Evolutionary conservation across 2,329 filamentous ascomycete species (phyloP), one percentile per base, ranked within the genome.

Genomic region (Calycina marina): DNA sequence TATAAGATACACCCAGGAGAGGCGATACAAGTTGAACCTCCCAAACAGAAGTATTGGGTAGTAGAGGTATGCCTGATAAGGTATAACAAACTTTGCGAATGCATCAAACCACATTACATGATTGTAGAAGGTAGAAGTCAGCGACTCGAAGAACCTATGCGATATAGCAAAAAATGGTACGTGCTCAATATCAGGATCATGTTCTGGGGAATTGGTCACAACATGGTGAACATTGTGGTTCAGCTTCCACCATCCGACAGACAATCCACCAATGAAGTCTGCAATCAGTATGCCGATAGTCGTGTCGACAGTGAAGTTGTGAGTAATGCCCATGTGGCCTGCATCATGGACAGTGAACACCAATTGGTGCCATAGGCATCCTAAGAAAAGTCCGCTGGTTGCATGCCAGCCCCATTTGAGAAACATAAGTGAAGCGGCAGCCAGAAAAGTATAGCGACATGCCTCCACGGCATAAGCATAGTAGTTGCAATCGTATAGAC

Each of bases 181-280:
- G 53, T 93, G 79, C 53, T 88, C 74, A 46, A 94, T 96, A 53
- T 96, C 88, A 0, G 90, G 88, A 52, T 96, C 88, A 52, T 96
- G 88, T 55, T 94, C 90, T 10, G 86, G 82, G 26, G 79, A 79
- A 55, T 96, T 96, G 12, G 90, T 96, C 32, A 96, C 79, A 45
- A 96, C 85, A 51, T 96, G 88, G 53, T 96, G 88, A 6, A 94
- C 85, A 50, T 96, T 96, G 57, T 96, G 88, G 53, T 76, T 94
- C 40, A 74, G 69, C 58, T 96, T 96, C 88, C 90, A 98, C 90
- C 90, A 98, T 27, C 88, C 83, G 33, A 93, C 60, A 15, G 84
- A 93, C 18, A 98, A 59, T 0, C 90, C 90, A 22, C 90, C 90
- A 13, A 90, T 61, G 47, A 79, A 96, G 53, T 93, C 80, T 32